These are phyloP conservation scores for Quercus lobata DNA, from an alignment of 331 rosid species.

Conservation along the genomic window DNA sequence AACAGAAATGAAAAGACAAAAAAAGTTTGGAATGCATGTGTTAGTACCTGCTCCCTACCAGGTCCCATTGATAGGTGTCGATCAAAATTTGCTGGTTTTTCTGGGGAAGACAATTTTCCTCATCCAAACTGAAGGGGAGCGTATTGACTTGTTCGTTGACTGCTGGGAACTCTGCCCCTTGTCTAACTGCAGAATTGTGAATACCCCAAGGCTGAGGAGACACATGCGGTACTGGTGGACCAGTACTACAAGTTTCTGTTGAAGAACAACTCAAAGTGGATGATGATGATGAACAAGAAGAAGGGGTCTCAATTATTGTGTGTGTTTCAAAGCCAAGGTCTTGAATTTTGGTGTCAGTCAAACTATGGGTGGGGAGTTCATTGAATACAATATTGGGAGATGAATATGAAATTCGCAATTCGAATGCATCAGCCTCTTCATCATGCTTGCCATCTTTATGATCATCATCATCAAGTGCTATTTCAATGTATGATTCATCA, in stretches of 20 bases:
- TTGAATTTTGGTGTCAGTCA: not conserved
- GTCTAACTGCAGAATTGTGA: too few relatives aligned
- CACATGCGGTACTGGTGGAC: not conserved
- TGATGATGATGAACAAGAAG: not conserved
- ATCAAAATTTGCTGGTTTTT: not conserved
- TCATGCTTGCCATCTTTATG: not conserved
- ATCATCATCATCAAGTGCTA: slow-evolving; percentile 19
- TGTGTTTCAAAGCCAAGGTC: not conserved
- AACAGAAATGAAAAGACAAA: not conserved
- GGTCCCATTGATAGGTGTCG: not conserved
- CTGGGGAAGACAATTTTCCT: not conserved
- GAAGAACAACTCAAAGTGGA: not conserved
- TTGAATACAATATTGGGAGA: slow-evolving; percentile 23
- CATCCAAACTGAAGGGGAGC: too few relatives aligned
- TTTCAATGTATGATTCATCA: slow-evolving; percentile 42
- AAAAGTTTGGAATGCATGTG: not conserved
- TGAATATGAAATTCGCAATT: slow-evolving; percentile 51
- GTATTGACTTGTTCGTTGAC: too few relatives aligned
- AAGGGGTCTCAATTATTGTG: not conserved
- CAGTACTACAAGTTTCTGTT: not conserved
- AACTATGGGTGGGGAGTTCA: not conserved
- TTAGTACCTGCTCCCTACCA: not conserved
- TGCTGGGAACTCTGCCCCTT: too few relatives aligned
- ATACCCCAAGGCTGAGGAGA: too few relatives aligned
- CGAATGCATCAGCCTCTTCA: not conserved